Base-by-base conservation (phyloP, 495 filamentous ascomycete species). In the Geoglossum glabrum region DNA sequence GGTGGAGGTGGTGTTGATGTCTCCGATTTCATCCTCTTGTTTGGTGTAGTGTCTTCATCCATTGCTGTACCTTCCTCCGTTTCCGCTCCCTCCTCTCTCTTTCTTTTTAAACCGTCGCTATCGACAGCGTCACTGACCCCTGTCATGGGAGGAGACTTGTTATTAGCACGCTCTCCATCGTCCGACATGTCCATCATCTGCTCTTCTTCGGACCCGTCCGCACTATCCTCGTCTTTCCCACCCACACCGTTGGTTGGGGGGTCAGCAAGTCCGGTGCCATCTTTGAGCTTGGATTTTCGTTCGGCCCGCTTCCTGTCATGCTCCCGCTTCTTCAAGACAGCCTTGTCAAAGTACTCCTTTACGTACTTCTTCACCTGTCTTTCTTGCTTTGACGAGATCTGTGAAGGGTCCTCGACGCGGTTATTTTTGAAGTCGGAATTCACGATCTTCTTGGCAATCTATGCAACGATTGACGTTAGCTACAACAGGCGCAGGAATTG, bases 381-480 rank as follows among this genome's bases (percentile, higher is more conserved):
- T 63, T 83, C 81, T 63, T 90, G 86, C 62, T 85, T 87, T 30
- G 80, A 70, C n/a, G 76, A 76, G 62, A 96, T 82, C 52, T 77
- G 75, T n/a, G 79, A 86, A 3, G 88, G 90, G 63, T 96, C 84
- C 23, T 81, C 74, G 10, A 96, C 88, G 3, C 85, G 82, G 43
- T 79, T 76, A 62, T 90, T 79, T 68, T 93, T 95, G 72, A 84
- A 96, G 65, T 96, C 89, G 0, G 86, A 87, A 27, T 82, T 79
- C 30, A 94, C 87, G 28, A 96, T 74, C 65, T 88, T 94, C 67
- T 90, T 93, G 58, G 82, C 79, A 19, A 79, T 74, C 79, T 82
- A 54, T 58, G 23, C 13, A 0, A 46, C 1, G 19, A 13, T n/a
- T 10, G 10, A 25, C 19, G n/a, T 40, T 54, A 60, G 54, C n/a